These are phyloP conservation scores for Neostapfia colusana DNA, from an alignment of 176 grass and related monocot genomes.

Conservation along the genomic window DNA sequence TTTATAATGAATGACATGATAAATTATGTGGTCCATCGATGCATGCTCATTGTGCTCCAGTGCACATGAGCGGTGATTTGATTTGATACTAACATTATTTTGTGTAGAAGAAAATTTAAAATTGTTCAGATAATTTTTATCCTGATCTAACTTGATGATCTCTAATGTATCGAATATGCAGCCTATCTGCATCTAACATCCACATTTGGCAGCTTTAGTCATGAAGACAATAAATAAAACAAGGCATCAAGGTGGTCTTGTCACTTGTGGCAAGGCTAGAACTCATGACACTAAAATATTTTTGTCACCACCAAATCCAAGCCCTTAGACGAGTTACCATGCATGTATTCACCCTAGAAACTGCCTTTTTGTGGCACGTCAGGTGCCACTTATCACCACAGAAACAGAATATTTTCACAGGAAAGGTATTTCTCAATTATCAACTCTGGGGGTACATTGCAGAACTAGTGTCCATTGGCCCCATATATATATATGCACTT, in stretches of 20 bases:
- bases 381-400: neutral
- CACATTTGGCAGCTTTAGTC: neutral
- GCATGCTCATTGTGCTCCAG: neutral
- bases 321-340: neutral
- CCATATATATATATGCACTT: neutral
- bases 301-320: neutral
- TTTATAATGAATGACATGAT: neutral
- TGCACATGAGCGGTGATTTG: neutral
- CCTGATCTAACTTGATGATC: neutral
- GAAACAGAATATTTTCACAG: neutral
- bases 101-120: neutral
- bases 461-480: neutral
- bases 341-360: neutral
- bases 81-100: neutral
- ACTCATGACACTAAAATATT: neutral
- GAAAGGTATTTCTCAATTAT: neutral
- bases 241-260: slow-evolving; percentile 1
- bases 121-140: neutral
- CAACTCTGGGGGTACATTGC: neutral
- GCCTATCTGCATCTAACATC: neutral
- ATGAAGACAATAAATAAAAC: neutral
- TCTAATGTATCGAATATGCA: neutral
- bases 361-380: neutral
- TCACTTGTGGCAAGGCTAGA: neutral
- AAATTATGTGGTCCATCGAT: neutral